Base-by-base conservation (phyloP, 371 early-diverging fungal genomes). In the Cokeromyces recurvatus region DNA sequence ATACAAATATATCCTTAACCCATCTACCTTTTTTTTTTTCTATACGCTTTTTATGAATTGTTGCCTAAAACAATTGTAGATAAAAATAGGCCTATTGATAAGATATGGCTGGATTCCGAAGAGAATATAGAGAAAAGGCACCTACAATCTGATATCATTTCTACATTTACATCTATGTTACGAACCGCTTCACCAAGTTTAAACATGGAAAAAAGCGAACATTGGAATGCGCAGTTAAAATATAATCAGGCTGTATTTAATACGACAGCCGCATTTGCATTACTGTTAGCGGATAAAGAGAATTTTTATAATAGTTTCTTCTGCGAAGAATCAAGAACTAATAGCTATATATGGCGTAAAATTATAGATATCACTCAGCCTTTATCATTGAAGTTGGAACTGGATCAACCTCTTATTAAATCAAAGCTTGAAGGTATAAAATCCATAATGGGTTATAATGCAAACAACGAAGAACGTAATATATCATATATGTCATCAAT, bases 171-270 rank as follows among this genome's bases (percentile, higher is more conserved):
- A n/a, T n/a, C n/a, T n/a, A n/a, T n/a, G n/a, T n/a, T n/a, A n/a
- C n/a, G n/a, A n/a, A n/a, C n/a, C n/a, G n/a, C n/a, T n/a, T n/a
- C 29, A 29, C 11, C 29, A 29, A 11, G 11, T 29, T 11, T 29
- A 11, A 29, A 11, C 5, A 29, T 8, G 15, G 25, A 40, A 25
- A 17, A 11, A 25, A 12, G n/a, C 11, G 24, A n/a, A 0, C 32
- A 38, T 4, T 24, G 52, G 19, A 22, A 44, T 6, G 46, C 39
- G 3, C 17, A 24, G 1, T 38, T 52, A 3, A 38, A 40, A 7
- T 84, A 57, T 39, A 79, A 82, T 42, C 83, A 79, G 27, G 66
- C 79, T 10, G 84, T 85, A 0, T 85, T 78, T 50, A 84, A 79
- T 53, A 77, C 82, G 0, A 46, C 76, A 5, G 66, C 78, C 0